Evolutionary conservation across 2,329 filamentous ascomycete genomes (phyloP).

Genomic region (Epichloe aotearoae): DNA sequence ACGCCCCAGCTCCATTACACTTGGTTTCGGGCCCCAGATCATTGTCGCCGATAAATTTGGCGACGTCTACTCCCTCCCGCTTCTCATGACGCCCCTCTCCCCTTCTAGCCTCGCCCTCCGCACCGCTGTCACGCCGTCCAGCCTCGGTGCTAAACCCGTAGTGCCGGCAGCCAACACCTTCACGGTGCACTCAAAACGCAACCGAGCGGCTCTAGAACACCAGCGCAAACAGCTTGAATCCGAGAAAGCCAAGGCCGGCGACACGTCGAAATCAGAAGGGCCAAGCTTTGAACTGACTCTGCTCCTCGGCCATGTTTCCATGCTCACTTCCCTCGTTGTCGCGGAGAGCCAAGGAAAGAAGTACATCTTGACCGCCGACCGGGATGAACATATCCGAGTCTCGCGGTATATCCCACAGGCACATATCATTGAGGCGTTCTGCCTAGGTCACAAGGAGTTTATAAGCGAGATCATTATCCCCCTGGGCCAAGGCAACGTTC

Average conservation of each 20-base stretch:
- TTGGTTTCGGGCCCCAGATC: conserved; percentile 61
- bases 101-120: conserved; percentile 6
- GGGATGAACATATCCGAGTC: conserved; percentile 69
- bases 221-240: conserved; percentile 36
- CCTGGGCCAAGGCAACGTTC: conserved; percentile 36
- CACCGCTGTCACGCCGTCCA: conserved; percentile 6
- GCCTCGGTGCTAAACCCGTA: conserved; percentile 15
- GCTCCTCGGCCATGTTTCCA: conserved; percentile 84
- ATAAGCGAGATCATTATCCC: conserved; percentile 64
- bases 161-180: conserved; percentile 42
- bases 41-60: conserved; percentile 90
- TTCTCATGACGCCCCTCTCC: conserved; percentile 25
- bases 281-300: conserved; percentile 60
- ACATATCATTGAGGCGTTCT: conserved; percentile 80
- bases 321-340: conserved; percentile 66
- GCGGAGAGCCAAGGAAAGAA: conserved; percentile 28
- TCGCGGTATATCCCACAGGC: conserved; percentile 71
- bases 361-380: conserved; percentile 43
- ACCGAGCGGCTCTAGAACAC: conserved; percentile 45
- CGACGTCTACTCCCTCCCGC: conserved; percentile 80
- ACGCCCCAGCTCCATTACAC: conserved; percentile 61
- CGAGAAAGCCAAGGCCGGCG: conserved; percentile 12
- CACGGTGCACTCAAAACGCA: conserved; percentile 52
- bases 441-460: conserved; percentile 78
- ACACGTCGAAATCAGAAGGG: conserved; percentile 17